Evolutionary conservation across 2,329 filamentous ascomycete species (phyloP).

Genomic region (Stemphylium beticola): DNA sequence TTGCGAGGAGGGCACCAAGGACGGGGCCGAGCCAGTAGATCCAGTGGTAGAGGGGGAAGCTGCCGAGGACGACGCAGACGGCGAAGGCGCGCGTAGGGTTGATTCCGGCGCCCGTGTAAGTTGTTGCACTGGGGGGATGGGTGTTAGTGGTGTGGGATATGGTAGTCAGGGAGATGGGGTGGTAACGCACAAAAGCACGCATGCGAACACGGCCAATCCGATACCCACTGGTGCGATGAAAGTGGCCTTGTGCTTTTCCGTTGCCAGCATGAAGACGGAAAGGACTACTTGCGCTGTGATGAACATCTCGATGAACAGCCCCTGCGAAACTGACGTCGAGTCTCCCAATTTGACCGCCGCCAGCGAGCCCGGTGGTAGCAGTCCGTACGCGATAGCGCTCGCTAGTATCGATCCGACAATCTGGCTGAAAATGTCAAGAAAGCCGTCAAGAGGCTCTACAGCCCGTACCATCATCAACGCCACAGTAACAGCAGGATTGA

Average conservation of each 20-base stretch:
- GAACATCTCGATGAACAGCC: slow-evolving; percentile 28
- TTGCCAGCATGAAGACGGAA: slow-evolving; percentile 63
- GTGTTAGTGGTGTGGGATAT: not conserved
- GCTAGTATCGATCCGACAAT: no score
- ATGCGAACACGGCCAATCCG: no score
- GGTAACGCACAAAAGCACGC: slow-evolving; percentile 27
- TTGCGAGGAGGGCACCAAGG: slow-evolving; percentile 52
- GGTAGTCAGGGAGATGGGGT: slow-evolving; percentile 45
- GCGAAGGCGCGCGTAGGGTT: slow-evolving; percentile 55
- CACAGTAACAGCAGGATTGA: slow-evolving; percentile 24
- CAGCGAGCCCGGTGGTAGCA: slow-evolving; percentile 4
- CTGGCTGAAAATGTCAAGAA: no score
- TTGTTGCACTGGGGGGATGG: slow-evolving; percentile 43
- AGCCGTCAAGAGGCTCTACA: not conserved
- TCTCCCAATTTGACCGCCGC: not conserved
- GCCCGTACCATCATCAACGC: slow-evolving; percentile 15
- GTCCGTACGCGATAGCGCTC: no score
- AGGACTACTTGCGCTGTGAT: slow-evolving; percentile 41
- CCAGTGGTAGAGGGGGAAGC: slow-evolving; percentile 40
- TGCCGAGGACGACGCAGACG: slow-evolving; percentile 47
- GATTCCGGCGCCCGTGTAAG: slow-evolving; percentile 51
- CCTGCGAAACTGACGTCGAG: slow-evolving; percentile 21
- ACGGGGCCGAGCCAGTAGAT: slow-evolving; percentile 55
- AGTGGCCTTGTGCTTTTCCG: slow-evolving; percentile 63
- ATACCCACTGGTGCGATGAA: slow-evolving; percentile 61